These are phyloP conservation scores for Aspergillus homomorphus DNA, from an alignment of 495 filamentous ascomycete genomes.

Conservation along the genomic window DNA sequence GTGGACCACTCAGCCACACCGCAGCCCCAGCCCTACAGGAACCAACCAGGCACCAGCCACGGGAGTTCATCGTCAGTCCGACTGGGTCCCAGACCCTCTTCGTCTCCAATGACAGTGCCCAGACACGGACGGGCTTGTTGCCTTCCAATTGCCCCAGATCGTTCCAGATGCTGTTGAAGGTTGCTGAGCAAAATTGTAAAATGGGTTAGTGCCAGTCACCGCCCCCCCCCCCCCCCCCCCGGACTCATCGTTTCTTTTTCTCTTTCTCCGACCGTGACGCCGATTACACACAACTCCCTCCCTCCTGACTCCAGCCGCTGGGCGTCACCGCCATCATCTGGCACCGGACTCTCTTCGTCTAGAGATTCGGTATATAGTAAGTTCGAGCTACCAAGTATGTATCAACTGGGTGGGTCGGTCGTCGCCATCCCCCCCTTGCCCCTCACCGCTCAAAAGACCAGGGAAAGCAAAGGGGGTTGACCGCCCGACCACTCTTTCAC, in stretches of 20 bases:
- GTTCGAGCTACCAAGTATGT: conserved; percentile 5
- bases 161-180: background rate
- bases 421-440: conserved; percentile 1
- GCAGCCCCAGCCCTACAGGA: conserved; percentile 23
- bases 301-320: background rate
- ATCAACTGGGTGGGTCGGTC: background rate
- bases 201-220: no score
- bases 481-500: conserved; percentile 6
- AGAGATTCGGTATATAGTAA: no score
- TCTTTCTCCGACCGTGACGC: no score
- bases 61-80: conserved; percentile 8
- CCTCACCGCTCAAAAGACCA: background rate
- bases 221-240: no score
- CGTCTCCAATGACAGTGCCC: background rate
- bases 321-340: background rate
- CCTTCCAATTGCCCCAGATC: background rate
- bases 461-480: background rate
- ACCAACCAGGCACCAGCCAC: conserved; percentile 16
- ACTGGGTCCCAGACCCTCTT: no score
- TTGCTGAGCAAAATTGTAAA: no score
- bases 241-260: no score
- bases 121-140: background rate
- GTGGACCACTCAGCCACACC: conserved; percentile 23
- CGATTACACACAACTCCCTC: background rate
- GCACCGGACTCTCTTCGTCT: background rate